Percentiles rank a stretch among this genome's conserved stretches.
phyloP scores from a whole-genome alignment of 2,329 filamentous ascomycete genomes.

The Nectriaceae sp. region DNA sequence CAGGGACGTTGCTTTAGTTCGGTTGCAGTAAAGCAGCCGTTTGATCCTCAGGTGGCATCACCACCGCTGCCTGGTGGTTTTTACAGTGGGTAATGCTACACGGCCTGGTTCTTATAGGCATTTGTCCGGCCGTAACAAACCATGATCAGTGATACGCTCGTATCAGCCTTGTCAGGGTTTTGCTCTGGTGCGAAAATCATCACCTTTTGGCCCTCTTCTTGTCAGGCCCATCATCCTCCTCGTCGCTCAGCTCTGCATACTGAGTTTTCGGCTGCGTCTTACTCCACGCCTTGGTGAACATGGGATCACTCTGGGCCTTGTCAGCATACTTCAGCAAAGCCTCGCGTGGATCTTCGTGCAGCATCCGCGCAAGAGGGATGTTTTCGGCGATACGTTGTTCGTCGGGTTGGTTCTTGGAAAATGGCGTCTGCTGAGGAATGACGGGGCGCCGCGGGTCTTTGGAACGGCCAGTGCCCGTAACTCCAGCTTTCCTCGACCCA shows the following conservation, averaged over 20 bases:
- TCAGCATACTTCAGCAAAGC: conserved; percentile 94
- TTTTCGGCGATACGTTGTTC: conserved; percentile 85
- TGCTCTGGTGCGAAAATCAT: conserved; percentile 25
- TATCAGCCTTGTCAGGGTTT: too few species aligned
- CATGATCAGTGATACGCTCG: background rate
- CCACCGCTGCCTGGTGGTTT: too few species aligned
- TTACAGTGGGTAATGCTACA: too few species aligned
- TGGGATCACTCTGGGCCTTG: conserved; percentile 85
- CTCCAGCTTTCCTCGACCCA: conserved; percentile 60
- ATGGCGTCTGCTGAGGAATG: conserved; percentile 81
- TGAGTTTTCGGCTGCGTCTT: conserved; percentile 89
- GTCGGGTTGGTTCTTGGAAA: conserved; percentile 87
- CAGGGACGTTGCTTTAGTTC: too few species aligned
- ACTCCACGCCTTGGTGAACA: conserved; percentile 94
- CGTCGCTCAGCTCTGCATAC: conserved; percentile 86
- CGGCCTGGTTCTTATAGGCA: too few species aligned
- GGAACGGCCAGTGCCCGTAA: conserved; percentile 76
- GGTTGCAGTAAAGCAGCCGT: too few species aligned
- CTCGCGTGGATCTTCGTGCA: conserved; percentile 94
- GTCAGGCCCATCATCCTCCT: conserved; percentile 72
- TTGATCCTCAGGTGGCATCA: too few species aligned
- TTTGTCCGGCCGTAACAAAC: too few species aligned
- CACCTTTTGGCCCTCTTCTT: conserved; percentile 63
- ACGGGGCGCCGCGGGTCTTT: conserved; percentile 83
- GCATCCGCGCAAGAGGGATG: conserved; percentile 87